Percentiles rank a stretch among this genome's conserved stretches.
phyloP scores from a whole-genome alignment of 2,329 filamentous ascomycete genomes.

The Emergomyces orientalis region DNA sequence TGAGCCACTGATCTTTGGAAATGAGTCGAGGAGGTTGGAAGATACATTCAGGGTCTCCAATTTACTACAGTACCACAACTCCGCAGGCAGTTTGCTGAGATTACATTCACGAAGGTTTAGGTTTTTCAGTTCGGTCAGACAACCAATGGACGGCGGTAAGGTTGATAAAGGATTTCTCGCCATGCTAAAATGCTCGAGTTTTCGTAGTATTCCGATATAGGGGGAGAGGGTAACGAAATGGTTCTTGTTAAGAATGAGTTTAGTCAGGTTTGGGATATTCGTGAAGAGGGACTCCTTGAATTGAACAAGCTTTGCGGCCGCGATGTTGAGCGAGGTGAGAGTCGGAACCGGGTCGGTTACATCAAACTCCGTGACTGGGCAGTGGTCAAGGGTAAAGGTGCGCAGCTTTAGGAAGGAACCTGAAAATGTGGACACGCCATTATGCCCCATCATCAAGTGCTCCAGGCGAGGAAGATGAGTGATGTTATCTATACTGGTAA shows the following conservation, averaged over 20 bases:
- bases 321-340: constrained; percentile 77
- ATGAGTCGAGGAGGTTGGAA: constrained; percentile 82
- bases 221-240: constrained; percentile 85
- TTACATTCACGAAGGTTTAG: constrained; percentile 93
- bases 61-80: constrained; percentile 91
- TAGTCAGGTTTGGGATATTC: constrained; percentile 77
- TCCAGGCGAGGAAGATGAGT: constrained; percentile 78
- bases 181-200: constrained; percentile 85
- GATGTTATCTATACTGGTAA: constrained; percentile 80
- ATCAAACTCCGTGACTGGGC: constrained; percentile 89
- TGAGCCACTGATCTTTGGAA: constrained; percentile 67
- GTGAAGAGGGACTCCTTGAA: constrained; percentile 79
- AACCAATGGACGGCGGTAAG: constrained; percentile 79
- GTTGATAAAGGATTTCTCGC: constrained; percentile 81
- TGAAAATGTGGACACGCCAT: constrained; percentile 79
- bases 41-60: constrained; percentile 90
- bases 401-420: constrained; percentile 80
- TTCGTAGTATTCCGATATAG: constrained; percentile 73
- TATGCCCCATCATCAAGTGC: constrained; percentile 83
- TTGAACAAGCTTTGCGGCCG: constrained; percentile 81
- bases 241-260: constrained; percentile 85
- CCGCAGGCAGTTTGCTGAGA: constrained; percentile 73
- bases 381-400: constrained; percentile 82
- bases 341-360: constrained; percentile 67
- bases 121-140: constrained; percentile 70